These are phyloP conservation scores for Amanita polypyramis DNA, from an alignment of 768 basidiomycete genomes.

Conservation along the genomic window DNA sequence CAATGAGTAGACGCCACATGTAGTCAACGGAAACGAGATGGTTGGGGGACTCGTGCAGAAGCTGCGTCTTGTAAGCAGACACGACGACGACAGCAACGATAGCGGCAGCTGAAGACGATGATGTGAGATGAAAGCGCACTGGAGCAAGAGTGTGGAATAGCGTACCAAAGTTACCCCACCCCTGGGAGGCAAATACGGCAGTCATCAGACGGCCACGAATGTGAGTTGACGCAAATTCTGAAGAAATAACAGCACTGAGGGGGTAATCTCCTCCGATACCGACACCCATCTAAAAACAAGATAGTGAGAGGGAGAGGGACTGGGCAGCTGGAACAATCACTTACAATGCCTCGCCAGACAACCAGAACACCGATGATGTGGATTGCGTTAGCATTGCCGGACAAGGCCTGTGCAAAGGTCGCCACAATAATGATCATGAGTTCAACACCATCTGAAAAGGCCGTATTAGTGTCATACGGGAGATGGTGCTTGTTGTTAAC, in stretches of 20 bases:
- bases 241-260: conserved; percentile 75
- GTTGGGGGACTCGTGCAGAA: conserved; percentile 31
- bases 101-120: conserved; percentile 41
- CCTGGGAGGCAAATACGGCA: conserved; percentile 78
- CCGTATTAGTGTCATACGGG: not conserved
- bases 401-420: conserved; percentile 72
- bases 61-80: conserved; percentile 52
- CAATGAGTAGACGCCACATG: conserved; percentile 83
- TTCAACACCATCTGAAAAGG: conserved; percentile 50
- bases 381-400: conserved; percentile 56
- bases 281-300: conserved; percentile 44
- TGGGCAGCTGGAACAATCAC: conserved; percentile 8
- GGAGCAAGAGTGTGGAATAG: not conserved
- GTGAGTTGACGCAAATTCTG: conserved; percentile 74
- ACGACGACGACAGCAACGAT: conserved; percentile 57
- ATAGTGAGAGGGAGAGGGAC: conserved; percentile 2
- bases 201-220: conserved; percentile 83
- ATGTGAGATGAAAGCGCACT: not conserved
- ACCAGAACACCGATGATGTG: conserved; percentile 67
- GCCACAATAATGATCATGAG: conserved; percentile 76
- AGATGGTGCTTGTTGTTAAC: conserved; percentile 15
- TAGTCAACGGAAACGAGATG: conserved; percentile 49
- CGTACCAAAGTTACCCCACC: conserved; percentile 78
- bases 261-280: conserved; percentile 92
- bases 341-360: conserved; percentile 71